Evolutionary conservation across 2,329 filamentous ascomycete genomes (phyloP).

Genomic region (Xylaria polymorpha): DNA sequence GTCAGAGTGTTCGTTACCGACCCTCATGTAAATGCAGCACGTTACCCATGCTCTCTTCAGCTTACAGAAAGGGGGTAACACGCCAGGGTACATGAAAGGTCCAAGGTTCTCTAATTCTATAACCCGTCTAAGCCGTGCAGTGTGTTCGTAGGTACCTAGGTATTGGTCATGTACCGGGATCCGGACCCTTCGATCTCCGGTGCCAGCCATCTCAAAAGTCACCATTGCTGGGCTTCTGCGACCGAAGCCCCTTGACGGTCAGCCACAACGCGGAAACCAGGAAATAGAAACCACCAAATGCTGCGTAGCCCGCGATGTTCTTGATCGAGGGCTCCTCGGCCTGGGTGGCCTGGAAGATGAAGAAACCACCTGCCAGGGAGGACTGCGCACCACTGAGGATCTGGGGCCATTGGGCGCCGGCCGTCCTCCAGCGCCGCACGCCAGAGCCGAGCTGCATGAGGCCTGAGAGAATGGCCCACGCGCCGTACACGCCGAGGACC

Average conservation of each 20-base stretch:
- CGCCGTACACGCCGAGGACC: constrained; percentile 40
- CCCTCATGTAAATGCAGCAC: not conserved
- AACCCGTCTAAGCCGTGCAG: not conserved
- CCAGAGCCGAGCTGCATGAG: constrained; percentile 38
- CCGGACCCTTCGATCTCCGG: not conserved
- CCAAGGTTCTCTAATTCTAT: not conserved
- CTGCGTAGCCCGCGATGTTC: constrained; percentile 37
- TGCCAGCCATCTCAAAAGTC: constrained; percentile 28
- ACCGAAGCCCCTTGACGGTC: constrained; percentile 35
- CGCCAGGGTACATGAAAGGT: constrained; percentile 13
- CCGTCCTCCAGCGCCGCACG: constrained; percentile 35
- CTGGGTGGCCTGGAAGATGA: constrained; percentile 38
- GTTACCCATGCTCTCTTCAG: not conserved
- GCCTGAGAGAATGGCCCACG: constrained; percentile 38
- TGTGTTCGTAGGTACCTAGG: not conserved
- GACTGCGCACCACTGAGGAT: constrained; percentile 38
- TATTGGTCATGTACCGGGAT: not conserved
- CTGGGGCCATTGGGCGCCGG: constrained; percentile 37
- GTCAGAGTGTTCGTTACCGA: not conserved
- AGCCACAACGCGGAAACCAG: constrained; percentile 38
- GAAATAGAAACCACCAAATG: constrained; percentile 40
- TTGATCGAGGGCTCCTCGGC: constrained; percentile 34
- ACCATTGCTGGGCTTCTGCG: constrained; percentile 30
- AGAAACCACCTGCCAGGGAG: constrained; percentile 35
- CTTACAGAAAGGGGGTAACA: not conserved